Conservation (phyloP, 2,329 filamentous ascomycete species). For the Ustilaginoidea virens region DNA sequence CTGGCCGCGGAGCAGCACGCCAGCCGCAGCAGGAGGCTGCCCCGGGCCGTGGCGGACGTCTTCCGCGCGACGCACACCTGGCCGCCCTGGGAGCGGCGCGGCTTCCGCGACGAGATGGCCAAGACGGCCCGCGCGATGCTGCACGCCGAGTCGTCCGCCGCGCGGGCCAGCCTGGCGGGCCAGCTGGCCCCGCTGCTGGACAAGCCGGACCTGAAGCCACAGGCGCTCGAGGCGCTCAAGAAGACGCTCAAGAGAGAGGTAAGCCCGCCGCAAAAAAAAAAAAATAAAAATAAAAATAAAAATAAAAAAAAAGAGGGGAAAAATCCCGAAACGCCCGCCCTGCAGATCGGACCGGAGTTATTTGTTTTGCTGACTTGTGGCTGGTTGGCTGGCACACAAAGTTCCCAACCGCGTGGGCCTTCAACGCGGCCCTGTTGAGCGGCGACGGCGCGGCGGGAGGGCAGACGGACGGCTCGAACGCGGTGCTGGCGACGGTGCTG, state of each 20-base stretch:
- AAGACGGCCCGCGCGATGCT: slow-evolving; percentile 10
- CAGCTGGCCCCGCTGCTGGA: slow-evolving; percentile 8
- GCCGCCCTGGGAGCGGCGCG: slow-evolving; percentile 12
- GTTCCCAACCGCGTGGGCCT: slow-evolving; percentile 13
- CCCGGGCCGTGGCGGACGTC: slow-evolving; percentile 10
- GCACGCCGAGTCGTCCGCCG: slow-evolving; percentile 5
- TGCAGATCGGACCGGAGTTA: too few species aligned
- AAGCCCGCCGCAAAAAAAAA: too few species aligned
- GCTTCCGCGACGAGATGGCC: slow-evolving; percentile 14
- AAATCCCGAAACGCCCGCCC: too few species aligned
- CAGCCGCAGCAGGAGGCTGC: slow-evolving; percentile 12
- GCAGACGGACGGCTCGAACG: slow-evolving; percentile 11
- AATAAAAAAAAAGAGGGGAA: too few species aligned
- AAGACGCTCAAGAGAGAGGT: slow-evolving; percentile 11
- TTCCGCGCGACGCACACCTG: slow-evolving; percentile 8
- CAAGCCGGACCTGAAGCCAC: slow-evolving; percentile 4
- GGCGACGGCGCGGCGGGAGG: slow-evolving; percentile 5
- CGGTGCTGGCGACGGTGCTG: slow-evolving; percentile 11
- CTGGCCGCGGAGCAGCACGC: slow-evolving; percentile 12
- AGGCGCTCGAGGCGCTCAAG: slow-evolving; percentile 8
- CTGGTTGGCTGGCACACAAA: slow-evolving; percentile 1
- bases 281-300: too few species aligned
- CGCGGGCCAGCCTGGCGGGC: slow-evolving; percentile 4
- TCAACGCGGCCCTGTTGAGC: slow-evolving; percentile 11
- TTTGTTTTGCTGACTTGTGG: too few species aligned